Percentiles rank a stretch among this genome's conserved stretches.
phyloP scores from a whole-genome alignment of 768 basidiomycete species.

The Brasilioporus rufonigricans region DNA sequence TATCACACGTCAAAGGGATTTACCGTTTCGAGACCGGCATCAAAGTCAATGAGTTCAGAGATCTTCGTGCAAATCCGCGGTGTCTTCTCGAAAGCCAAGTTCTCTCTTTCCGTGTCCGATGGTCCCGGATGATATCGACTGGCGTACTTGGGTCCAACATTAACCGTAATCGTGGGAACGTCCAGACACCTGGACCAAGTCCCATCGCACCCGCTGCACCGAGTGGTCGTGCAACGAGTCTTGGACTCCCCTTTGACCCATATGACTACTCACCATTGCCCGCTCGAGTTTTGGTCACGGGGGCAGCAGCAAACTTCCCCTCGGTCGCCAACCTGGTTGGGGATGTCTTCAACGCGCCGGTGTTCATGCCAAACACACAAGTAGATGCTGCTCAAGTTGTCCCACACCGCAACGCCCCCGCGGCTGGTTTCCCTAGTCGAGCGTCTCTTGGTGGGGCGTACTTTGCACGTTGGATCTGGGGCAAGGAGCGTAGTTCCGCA shows the following conservation, averaged over 20 bases:
- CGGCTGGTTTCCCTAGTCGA: slow-evolving; percentile 63
- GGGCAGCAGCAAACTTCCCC: slow-evolving; percentile 84
- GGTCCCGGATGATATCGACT: slow-evolving; percentile 68
- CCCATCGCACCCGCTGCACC: slow-evolving; percentile 19
- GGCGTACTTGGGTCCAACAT: slow-evolving; percentile 57
- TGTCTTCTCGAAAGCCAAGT: slow-evolving; percentile 82
- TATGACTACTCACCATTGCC: slow-evolving; percentile 72
- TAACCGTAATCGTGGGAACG: slow-evolving; percentile 32
- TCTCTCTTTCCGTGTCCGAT: slow-evolving; percentile 78
- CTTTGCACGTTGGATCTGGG: slow-evolving; percentile 85
- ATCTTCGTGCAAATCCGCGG: slow-evolving; percentile 84
- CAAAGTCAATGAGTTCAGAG: slow-evolving; percentile 85
- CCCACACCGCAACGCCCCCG: slow-evolving; percentile 72
- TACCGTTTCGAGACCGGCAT: slow-evolving; percentile 87
- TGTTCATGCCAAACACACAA: slow-evolving; percentile 72
- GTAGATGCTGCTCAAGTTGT: slow-evolving; percentile 73
- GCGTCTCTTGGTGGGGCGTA: slow-evolving; percentile 75
- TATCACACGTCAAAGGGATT: slow-evolving; percentile 79
- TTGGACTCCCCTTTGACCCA: slow-evolving; percentile 74
- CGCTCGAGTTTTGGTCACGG: slow-evolving; percentile 62
- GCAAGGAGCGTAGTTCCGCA: slow-evolving; percentile 48
- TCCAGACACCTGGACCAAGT: slow-evolving; percentile 30
- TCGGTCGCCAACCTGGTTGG: slow-evolving; percentile 75
- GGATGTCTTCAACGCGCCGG: slow-evolving; percentile 80
- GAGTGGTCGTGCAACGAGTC: slow-evolving; percentile 34